phyloP scores from a whole-genome alignment of 805 yeast species.

The Monosporozyma aquatica region DNA sequence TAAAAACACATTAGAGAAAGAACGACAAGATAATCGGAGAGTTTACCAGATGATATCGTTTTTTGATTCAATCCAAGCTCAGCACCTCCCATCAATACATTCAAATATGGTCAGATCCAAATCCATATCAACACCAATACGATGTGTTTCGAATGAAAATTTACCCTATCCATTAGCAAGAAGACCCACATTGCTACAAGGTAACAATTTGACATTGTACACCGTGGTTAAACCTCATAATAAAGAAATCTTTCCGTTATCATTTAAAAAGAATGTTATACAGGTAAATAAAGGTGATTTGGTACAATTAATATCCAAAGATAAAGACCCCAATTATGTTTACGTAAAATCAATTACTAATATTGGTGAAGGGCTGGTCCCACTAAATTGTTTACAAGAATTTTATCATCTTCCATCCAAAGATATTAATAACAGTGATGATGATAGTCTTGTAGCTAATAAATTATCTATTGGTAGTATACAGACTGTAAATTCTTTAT shows the following conservation, averaged over 20 bases:
- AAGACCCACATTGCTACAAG: not conserved
- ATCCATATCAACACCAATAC: conserved; percentile 1
- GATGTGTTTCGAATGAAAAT: not conserved
- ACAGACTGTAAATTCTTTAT: not conserved
- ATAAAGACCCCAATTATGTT: conserved; percentile 4
- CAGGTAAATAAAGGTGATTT: conserved; percentile 6
- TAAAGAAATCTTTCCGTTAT: no score
- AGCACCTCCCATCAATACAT: not conserved
- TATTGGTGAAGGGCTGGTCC: conserved; percentile 13
- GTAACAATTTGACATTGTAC: conserved; percentile 3
- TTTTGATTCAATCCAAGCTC: conserved; percentile 1
- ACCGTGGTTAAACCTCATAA: conserved; percentile 4
- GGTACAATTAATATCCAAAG: conserved; percentile 13
- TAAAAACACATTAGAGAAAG: no score
- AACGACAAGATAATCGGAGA: no score
- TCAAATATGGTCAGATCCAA: not conserved
- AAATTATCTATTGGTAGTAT: not conserved
- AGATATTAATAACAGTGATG: not conserved
- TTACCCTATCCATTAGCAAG: not conserved
- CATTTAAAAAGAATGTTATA: not conserved
- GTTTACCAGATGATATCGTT: not conserved
- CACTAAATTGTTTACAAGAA: conserved; percentile 9
- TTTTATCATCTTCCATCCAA: conserved; percentile 2
- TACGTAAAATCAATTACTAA: conserved; percentile 11
- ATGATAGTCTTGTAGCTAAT: not conserved